These are phyloP conservation scores for Globisporangium spinosum DNA, from an alignment of 352 stramenopile genomes.

Conservation along the genomic window DNA sequence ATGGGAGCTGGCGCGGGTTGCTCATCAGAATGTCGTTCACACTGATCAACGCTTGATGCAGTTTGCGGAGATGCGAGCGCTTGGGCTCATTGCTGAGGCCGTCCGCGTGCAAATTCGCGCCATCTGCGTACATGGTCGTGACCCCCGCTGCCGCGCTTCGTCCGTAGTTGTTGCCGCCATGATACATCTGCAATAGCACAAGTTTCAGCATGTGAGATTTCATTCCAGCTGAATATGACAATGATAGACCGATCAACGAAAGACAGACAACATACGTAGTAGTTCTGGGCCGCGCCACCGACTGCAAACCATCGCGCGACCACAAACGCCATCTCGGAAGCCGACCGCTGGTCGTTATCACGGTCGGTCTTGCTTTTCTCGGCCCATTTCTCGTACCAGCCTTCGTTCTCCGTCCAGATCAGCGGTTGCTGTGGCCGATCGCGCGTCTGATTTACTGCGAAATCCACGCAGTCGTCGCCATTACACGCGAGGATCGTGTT, in stretches of 20 bases:
- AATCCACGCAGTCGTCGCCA: constrained; percentile 60
- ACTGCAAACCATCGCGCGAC: constrained; percentile 69
- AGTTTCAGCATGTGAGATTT: background rate
- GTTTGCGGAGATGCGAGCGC: constrained; percentile 54
- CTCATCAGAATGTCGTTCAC: constrained; percentile 54
- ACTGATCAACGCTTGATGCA: constrained; percentile 50
- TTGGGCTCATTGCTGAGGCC: constrained; percentile 72
- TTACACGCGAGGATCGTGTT: constrained; percentile 74
- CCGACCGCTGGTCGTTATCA: constrained; percentile 43
- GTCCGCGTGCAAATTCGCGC: constrained; percentile 62
- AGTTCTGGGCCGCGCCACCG: constrained; percentile 61
- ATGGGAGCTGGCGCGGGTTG: constrained; percentile 46
- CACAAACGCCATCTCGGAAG: constrained; percentile 52
- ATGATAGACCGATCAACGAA: background rate
- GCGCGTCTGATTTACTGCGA: constrained; percentile 42
- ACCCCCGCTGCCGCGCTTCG: constrained; percentile 56
- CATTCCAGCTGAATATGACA: background rate
- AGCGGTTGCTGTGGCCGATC: constrained; percentile 43
- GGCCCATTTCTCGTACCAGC: constrained; percentile 69
- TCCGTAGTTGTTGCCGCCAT: constrained; percentile 74
- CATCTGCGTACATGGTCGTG: constrained; percentile 67
- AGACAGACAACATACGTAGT: constrained; percentile 45
- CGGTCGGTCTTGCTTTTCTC: constrained; percentile 25
- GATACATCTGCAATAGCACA: constrained; percentile 54
- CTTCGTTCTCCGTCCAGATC: constrained; percentile 77